Conservation (phyloP, 331 rosid genomes). For the Erythrophleum ivorense region DNA sequence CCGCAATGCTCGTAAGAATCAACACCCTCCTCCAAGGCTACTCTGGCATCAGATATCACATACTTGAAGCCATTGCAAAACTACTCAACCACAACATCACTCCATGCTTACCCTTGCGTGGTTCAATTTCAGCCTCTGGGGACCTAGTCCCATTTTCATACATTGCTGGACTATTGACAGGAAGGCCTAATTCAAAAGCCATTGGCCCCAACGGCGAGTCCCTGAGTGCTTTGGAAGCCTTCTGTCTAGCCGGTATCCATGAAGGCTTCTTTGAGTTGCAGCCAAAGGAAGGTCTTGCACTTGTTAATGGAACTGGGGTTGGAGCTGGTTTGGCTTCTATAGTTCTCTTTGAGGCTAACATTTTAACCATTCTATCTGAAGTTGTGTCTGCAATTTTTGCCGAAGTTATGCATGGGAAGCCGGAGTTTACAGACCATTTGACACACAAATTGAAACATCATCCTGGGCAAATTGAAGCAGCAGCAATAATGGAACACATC, state of each 20-base stretch:
- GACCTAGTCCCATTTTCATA: slow-evolving; percentile 51
- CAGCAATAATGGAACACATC: slow-evolving; percentile 52
- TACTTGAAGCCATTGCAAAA: slow-evolving; percentile 47
- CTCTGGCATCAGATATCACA: slow-evolving; percentile 51
- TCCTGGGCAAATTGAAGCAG: slow-evolving; percentile 50
- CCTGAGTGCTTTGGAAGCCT: slow-evolving; percentile 36
- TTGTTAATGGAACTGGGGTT: slow-evolving; percentile 55
- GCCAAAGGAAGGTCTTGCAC: slow-evolving; percentile 47
- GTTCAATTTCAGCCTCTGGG: slow-evolving; percentile 49
- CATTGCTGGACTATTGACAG: slow-evolving; percentile 38
- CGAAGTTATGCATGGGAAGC: slow-evolving; percentile 46
- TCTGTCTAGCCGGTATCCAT: slow-evolving; percentile 29
- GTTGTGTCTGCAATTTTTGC: slow-evolving; percentile 48
- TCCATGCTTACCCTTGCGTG: slow-evolving; percentile 48
- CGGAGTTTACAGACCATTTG: slow-evolving; percentile 39
- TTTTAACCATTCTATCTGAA: slow-evolving; percentile 34
- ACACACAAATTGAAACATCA: slow-evolving; percentile 47
- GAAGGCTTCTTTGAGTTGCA: slow-evolving; percentile 44
- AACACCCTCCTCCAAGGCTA: slow-evolving; percentile 48
- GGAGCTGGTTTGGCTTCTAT: slow-evolving; percentile 46
- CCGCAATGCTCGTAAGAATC: slow-evolving; percentile 47
- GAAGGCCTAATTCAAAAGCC: slow-evolving; percentile 49
- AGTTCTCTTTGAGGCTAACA: slow-evolving; percentile 43
- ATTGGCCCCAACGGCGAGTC: slow-evolving; percentile 38
- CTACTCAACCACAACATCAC: slow-evolving; percentile 47